Percentiles rank a stretch among this genome's conserved stretches.
Conservation (phyloP, 441 rosid species). For the Hura crepitans region DNA sequence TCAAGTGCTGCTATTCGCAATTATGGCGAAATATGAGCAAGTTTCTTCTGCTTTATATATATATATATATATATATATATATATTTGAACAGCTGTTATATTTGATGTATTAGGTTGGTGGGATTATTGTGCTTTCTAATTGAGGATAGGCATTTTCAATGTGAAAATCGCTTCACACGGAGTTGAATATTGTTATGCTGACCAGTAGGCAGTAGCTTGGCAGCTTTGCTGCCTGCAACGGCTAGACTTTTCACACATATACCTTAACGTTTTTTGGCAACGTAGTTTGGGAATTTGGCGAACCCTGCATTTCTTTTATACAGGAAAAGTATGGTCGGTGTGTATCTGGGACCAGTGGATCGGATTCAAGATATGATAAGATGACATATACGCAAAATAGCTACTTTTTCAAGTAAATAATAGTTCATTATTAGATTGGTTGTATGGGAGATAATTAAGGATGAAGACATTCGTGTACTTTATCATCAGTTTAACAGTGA, state of each 20-base stretch:
- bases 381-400: too few species aligned
- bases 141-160: not conserved
- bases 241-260: slow-evolving; percentile 18
- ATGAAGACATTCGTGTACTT: not conserved
- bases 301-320: not conserved
- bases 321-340: too few species aligned
- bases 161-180: slow-evolving; percentile 12
- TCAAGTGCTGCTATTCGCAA: not conserved
- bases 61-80: too few species aligned
- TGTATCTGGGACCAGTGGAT: too few species aligned
- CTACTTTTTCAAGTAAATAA: too few species aligned
- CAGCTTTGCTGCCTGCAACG: slow-evolving; percentile 5
- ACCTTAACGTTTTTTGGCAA: not conserved
- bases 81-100: not conserved
- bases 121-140: not conserved
- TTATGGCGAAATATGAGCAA: not conserved
- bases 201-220: not conserved
- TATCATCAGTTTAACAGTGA: too few species aligned
- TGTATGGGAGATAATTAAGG: too few species aligned
- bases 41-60: too few species aligned
- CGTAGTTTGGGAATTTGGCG: not conserved
- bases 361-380: too few species aligned
- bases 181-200: slow-evolving; percentile 16
- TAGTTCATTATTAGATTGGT: too few species aligned
- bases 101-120: not conserved